Evolutionary conservation across 108 stramenopile genomes (phyloP).

Genomic region (Schizochytrium sp.): DNA sequence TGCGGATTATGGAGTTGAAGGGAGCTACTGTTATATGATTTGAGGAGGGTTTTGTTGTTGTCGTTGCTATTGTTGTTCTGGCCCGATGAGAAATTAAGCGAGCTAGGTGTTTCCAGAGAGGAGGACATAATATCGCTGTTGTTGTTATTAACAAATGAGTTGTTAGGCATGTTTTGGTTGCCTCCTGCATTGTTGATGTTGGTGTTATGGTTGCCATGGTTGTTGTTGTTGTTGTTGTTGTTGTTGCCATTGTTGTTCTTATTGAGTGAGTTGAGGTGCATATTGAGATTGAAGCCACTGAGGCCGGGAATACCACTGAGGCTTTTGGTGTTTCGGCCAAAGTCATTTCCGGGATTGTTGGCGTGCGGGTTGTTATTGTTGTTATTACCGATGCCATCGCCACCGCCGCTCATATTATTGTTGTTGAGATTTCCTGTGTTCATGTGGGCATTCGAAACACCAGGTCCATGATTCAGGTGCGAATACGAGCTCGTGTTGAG

Average conservation of each 20-base stretch:
- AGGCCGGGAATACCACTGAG: not conserved
- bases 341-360: not conserved
- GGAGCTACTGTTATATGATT: not conserved
- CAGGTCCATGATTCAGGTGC: not conserved
- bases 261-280: not conserved
- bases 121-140: not conserved
- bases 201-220: not conserved
- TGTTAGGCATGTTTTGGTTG: slow-evolving; percentile 43
- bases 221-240: slow-evolving; percentile 56
- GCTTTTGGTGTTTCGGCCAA: not conserved
- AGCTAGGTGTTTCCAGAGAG: not conserved
- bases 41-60: not conserved
- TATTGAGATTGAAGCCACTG: not conserved
- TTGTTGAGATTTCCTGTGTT: not conserved
- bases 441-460: not conserved
- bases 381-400: not conserved
- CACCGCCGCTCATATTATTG: not conserved
- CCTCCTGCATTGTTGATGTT: slow-evolving; percentile 10
- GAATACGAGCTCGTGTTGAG: slow-evolving; percentile 21
- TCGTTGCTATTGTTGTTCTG: not conserved
- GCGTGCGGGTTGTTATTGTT: slow-evolving; percentile 14
- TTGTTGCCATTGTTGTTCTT: not conserved
- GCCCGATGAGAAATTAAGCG: not conserved
- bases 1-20: not conserved
- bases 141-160: not conserved